A percentile compares a stretch with the other conserved stretches of the same genome.
phyloP scores from a whole-genome alignment of 805 yeast genomes.

The Brettanomyces nanus region DNA sequence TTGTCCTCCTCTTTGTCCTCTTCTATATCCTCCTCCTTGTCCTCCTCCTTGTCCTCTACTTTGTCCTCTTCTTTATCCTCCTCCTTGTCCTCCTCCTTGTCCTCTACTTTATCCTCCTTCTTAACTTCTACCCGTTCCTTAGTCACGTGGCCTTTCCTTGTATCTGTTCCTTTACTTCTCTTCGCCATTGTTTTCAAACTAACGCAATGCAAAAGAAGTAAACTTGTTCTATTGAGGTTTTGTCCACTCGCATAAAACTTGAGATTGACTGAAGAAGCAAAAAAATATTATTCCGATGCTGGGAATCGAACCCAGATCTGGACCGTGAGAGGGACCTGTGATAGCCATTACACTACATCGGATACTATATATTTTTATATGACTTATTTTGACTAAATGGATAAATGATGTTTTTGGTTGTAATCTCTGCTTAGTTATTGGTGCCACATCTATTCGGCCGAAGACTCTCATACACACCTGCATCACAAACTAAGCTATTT shows the following conservation, averaged over 20 bases:
- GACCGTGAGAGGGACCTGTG: conserved; percentile 6
- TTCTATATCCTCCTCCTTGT: conserved; percentile 1
- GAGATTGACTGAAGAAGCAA: not conserved
- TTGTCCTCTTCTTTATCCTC: conserved; percentile 2
- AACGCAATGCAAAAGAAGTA: too few species aligned
- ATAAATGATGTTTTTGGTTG: too few species aligned
- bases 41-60: conserved; percentile 5
- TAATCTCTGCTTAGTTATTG: too few species aligned
- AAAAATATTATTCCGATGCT: conserved; percentile 2
- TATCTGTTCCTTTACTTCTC: not conserved
- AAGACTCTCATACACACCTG: too few species aligned
- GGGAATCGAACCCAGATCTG: conserved; percentile 6
- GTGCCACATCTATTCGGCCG: too few species aligned
- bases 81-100: conserved; percentile 1
- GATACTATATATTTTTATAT: too few species aligned
- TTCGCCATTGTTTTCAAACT: too few species aligned
- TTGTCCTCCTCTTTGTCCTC: conserved; percentile 3
- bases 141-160: not conserved
- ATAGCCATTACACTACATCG: conserved; percentile 6
- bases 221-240: too few species aligned
- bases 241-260: too few species aligned
- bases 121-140: not conserved
- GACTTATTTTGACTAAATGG: too few species aligned
- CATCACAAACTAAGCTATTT: too few species aligned
- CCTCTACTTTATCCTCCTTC: conserved; percentile 1